Percentiles rank a stretch among this genome's conserved stretches.
Evolutionary conservation across 164 flowering plant genomes (phyloP).

Genomic region (Paratinospora sagittata): DNA sequence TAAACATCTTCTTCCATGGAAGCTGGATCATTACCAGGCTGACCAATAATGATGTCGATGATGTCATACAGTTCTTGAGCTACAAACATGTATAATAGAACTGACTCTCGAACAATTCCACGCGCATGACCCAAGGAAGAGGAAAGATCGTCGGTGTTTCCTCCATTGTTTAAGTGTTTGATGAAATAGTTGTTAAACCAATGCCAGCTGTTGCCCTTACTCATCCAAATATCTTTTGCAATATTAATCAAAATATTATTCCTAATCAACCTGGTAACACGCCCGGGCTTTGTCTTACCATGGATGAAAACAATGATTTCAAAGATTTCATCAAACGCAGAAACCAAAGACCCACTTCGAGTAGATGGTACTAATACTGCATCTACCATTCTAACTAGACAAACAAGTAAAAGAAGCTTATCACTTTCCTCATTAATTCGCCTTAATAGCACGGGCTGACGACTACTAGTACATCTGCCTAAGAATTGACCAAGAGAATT

Average conservation of each 20-base stretch:
- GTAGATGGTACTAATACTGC: background rate
- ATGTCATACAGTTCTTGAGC: too few species aligned
- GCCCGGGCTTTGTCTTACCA: background rate
- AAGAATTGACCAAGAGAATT: background rate
- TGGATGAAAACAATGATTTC: slow-evolving; percentile 2
- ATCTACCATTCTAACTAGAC: background rate
- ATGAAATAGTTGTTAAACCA: background rate
- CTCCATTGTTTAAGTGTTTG: background rate
- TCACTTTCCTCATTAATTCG: background rate
- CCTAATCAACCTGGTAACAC: too few species aligned
- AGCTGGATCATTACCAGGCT: background rate
- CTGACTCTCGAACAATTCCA: background rate
- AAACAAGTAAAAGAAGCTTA: background rate
- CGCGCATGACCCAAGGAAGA: background rate
- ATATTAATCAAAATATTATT: background rate
- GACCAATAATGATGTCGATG: too few species aligned
- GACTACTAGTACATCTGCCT: background rate
- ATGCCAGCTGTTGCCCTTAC: background rate
- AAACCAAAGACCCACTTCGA: background rate
- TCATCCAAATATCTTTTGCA: slow-evolving; percentile 5
- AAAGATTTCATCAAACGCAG: background rate
- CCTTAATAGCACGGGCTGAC: too few species aligned
- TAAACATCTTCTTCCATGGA: background rate
- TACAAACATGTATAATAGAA: too few species aligned
- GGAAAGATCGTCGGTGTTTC: background rate